Percentiles rank a stretch among this genome's conserved stretches.
Evolutionary conservation across 2,329 filamentous ascomycete species (phyloP).

Genomic region (Phialemonium atrogriseum): DNA sequence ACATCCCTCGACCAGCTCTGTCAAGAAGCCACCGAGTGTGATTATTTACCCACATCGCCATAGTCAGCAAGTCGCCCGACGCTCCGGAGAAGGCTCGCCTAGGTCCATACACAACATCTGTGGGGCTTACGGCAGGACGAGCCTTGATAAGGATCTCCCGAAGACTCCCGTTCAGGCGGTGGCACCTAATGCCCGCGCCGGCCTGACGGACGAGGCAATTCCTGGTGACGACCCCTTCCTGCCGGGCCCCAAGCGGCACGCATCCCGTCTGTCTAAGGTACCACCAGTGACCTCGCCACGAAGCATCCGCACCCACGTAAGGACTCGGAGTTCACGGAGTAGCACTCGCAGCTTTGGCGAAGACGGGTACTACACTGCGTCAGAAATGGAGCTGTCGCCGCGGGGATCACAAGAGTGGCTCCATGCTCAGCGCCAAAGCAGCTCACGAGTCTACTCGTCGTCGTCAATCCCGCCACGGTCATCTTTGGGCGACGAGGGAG

Average conservation of each 20-base stretch:
- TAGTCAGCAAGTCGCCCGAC: constrained; percentile 13
- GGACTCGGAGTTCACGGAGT: constrained; percentile 38
- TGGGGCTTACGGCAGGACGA: constrained; percentile 12
- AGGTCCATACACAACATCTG: constrained; percentile 18
- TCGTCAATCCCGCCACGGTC: constrained; percentile 33
- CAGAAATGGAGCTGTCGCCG: constrained; percentile 26
- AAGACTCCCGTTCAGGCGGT: constrained; percentile 45
- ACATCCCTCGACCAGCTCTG: constrained; percentile 24
- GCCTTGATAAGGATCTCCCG: constrained; percentile 30
- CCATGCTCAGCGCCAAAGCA: too few species aligned
- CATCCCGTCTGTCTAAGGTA: constrained; percentile 44
- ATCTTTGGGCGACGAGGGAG: constrained; percentile 37
- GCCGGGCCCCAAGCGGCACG: constrained; percentile 40
- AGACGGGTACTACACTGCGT: constrained; percentile 12
- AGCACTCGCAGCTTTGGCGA: constrained; percentile 33
- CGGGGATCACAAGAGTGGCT: constrained; percentile 25
- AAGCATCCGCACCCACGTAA: constrained; percentile 25
- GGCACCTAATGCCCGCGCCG: constrained; percentile 54
- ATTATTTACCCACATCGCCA: constrained; percentile 39
- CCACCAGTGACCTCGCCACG: constrained; percentile 26
- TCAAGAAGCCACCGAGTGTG: constrained; percentile 41
- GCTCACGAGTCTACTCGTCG: constrained; percentile 34
- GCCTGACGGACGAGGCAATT: constrained; percentile 52
- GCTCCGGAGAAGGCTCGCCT: constrained; percentile 22
- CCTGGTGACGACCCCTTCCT: constrained; percentile 55